Evolutionary conservation across 176 grass and related monocot genomes (phyloP).

Genomic region (Cocos nucifera): DNA sequence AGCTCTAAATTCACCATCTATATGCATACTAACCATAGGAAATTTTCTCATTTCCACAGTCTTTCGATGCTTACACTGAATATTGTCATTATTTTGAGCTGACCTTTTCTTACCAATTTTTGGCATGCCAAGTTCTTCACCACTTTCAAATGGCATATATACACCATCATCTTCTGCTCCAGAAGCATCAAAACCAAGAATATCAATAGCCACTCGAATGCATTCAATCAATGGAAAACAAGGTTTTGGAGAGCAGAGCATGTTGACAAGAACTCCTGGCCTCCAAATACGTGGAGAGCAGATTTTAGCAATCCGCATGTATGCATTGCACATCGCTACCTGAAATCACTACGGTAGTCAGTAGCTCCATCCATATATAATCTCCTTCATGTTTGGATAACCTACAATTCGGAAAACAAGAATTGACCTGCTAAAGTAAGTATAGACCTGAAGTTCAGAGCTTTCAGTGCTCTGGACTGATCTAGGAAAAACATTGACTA

Average conservation of each 20-base stretch:
- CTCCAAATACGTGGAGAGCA: constrained; percentile 73
- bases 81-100: constrained; percentile 27
- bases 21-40: constrained; percentile 1
- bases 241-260: constrained; percentile 57
- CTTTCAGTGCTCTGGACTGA: constrained; percentile 46
- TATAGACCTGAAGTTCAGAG: constrained; percentile 70
- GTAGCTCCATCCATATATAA: too few relatives aligned
- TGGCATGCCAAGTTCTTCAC: constrained; percentile 21
- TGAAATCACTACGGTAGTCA: constrained; percentile 20
- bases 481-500: constrained; percentile 56
- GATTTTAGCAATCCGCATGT: constrained; percentile 68
- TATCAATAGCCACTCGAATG: constrained; percentile 43
- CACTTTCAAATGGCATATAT: constrained; percentile 16
- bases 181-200: constrained; percentile 25
- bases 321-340: constrained; percentile 77
- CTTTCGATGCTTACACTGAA: constrained; percentile 55
- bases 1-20: constrained; percentile 13
- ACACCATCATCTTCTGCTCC: constrained; percentile 19
- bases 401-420: too few relatives aligned
- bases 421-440: too few relatives aligned
- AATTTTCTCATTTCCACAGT: constrained; percentile 25
- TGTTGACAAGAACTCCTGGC: constrained; percentile 61
- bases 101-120: constrained; percentile 68
- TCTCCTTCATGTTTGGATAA: too few relatives aligned
- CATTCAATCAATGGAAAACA: constrained; percentile 62